These are phyloP conservation scores for Penicillium paneum DNA, from an alignment of 2,329 filamentous ascomycete genomes.

Conservation along the genomic window DNA sequence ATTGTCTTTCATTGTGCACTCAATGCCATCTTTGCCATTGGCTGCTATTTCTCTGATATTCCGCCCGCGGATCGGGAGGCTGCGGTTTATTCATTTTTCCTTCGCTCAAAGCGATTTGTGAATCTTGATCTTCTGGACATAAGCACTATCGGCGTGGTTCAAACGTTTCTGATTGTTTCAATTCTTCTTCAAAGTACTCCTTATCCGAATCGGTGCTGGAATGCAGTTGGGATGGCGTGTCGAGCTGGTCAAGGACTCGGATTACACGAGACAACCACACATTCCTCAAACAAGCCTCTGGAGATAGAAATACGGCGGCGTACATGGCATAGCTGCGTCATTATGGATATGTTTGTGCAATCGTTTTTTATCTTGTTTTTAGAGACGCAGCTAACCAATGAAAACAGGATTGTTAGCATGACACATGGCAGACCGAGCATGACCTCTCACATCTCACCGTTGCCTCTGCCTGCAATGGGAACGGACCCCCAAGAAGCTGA, in stretches of 20 bases:
- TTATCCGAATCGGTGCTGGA: constrained; percentile 45
- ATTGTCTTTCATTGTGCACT: constrained; percentile 45
- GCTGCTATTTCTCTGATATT: constrained; percentile 40
- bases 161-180: constrained; percentile 41
- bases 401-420: constrained; percentile 38
- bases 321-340: constrained; percentile 43
- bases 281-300: constrained; percentile 21
- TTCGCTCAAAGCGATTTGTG: constrained; percentile 34
- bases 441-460: constrained; percentile 28
- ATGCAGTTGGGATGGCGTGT: constrained; percentile 43
- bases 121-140: constrained; percentile 40
- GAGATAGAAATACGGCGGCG: constrained; percentile 39
- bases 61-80: constrained; percentile 27
- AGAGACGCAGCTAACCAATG: background rate
- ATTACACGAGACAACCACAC: constrained; percentile 32
- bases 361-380: background rate
- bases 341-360: constrained; percentile 37
- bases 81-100: constrained; percentile 35
- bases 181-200: constrained; percentile 43
- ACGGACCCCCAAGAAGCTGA: constrained; percentile 11
- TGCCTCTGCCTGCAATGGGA: constrained; percentile 25
- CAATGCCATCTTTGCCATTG: constrained; percentile 46
- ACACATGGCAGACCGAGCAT: constrained; percentile 38
- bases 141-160: constrained; percentile 41
- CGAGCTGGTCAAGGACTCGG: constrained; percentile 44